Evolutionary conservation across 2,329 filamentous ascomycete species (phyloP), one percentile per base, ranked within the genome.

Genomic region (Fusarium stilboides): DNA sequence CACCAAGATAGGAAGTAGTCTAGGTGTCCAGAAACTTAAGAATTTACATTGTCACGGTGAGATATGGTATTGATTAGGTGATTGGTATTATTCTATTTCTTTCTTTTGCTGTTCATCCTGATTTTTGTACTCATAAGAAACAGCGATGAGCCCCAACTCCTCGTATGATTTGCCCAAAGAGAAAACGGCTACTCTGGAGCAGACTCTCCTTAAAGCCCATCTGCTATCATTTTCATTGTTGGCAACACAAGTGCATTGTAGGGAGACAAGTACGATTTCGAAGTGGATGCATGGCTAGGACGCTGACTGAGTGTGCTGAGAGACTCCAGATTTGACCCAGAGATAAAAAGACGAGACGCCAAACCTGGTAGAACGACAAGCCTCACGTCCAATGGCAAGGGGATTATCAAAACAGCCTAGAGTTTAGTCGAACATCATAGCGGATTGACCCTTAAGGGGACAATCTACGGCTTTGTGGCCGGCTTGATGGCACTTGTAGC

Each of bases 381-480:
- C 34, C 39, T 51, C 20, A 22, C 49, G 28, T 22, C n/a, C 20
- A 42, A 17, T 19, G n/a, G 24, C 4, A 20, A 28, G 31, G 19
- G 31, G 19, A 22, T 14, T 42, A 8, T 22, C 17, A 20, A 26
- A 15, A 45, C 22, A 42, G 34, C 28, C 34, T 33, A 31, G 20
- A 54, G 13, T 42, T 43, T 47, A 57, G 19, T 44, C 40, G 42
- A 47, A 43, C 42, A 39, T 19, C 50, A 47, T 43, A 10, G 26
- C 37, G 43, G 39, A 49, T 57, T 26, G 62, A 34, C 28, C 50
- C 44, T 37, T 63, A 58, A n/a, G 80, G 3, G 88, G 84, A 74
- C 90, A 92, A 20, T 89, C 84, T 47, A 77, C 80, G 53, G 83
- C 83, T 65, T 85, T 86, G 77, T 93, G 91, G 2, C 90, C 90